Percentiles rank a stretch among this genome's conserved stretches.
These are phyloP conservation scores for Rhytidhysteron rufulum DNA, from an alignment of 2,329 filamentous ascomycete species.

Conservation along the genomic window DNA sequence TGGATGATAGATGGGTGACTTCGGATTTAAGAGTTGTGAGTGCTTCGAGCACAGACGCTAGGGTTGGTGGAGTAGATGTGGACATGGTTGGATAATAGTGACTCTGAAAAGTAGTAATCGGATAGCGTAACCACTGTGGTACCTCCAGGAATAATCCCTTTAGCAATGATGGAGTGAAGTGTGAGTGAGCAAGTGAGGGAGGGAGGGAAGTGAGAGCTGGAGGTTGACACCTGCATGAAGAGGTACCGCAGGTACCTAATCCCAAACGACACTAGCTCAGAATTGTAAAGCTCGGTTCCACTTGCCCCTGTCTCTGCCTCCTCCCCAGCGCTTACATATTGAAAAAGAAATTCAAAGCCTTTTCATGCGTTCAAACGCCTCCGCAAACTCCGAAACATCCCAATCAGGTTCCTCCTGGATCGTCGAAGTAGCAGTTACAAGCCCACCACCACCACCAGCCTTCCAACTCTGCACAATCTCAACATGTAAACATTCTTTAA, in stretches of 20 bases:
- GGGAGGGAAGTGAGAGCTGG: too few relatives aligned
- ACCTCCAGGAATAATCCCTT: neutral
- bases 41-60: neutral
- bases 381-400: slow-evolving; percentile 22
- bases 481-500: slow-evolving; percentile 20
- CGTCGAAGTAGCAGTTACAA: slow-evolving; percentile 7
- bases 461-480: slow-evolving; percentile 22
- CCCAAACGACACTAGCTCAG: too few relatives aligned
- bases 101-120: neutral
- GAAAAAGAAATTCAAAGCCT: neutral
- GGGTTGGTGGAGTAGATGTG: neutral
- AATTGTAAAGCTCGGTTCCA: too few relatives aligned
- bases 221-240: too few relatives aligned
- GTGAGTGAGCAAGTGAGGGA: neutral
- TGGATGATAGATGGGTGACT: neutral
- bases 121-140: neutral
- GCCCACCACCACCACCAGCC: too few relatives aligned
- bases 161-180: neutral
- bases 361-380: slow-evolving; percentile 17
- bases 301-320: too few relatives aligned
- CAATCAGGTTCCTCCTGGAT: slow-evolving; percentile 21
- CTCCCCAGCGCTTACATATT: too few relatives aligned
- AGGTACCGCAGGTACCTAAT: too few relatives aligned
- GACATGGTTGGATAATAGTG: neutral
- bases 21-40: slow-evolving; percentile 2